phyloP scores from a whole-genome alignment of 208 protist genomes.

The Crithidia thermophila region DNA sequence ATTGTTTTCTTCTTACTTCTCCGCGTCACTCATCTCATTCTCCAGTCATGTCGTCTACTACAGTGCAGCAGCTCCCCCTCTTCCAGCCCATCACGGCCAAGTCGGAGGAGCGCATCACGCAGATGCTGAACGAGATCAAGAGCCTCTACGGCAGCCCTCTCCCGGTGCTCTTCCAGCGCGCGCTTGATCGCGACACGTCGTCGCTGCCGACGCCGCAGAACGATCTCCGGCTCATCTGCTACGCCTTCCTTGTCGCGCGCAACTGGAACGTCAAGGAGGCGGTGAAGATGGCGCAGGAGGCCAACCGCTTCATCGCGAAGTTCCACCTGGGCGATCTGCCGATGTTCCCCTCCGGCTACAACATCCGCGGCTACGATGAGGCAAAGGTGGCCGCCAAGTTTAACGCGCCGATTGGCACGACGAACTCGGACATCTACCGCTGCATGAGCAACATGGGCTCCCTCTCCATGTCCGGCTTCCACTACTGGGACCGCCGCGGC shows the following conservation, averaged over 20 bases:
- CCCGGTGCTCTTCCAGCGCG: constrained; percentile 17
- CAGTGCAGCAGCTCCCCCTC: constrained; percentile 23
- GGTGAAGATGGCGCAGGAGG: constrained; percentile 52
- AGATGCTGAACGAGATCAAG: constrained; percentile 37
- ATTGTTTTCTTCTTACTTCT: not conserved
- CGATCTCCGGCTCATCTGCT: constrained; percentile 45
- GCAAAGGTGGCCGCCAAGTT: constrained; percentile 20
- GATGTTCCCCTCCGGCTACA: constrained; percentile 49
- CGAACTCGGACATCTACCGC: constrained; percentile 32
- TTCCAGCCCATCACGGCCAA: constrained; percentile 48
- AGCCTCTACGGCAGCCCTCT: constrained; percentile 36
- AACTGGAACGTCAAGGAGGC: constrained; percentile 69
- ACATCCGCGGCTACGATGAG: constrained; percentile 63
- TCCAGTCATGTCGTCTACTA: not conserved
- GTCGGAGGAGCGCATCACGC: constrained; percentile 58
- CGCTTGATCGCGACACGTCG: constrained; percentile 17
- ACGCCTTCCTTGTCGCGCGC: constrained; percentile 56
- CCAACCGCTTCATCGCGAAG: constrained; percentile 35
- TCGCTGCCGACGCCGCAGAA: constrained; percentile 46
- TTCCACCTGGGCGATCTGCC: constrained; percentile 35
- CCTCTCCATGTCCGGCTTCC: constrained; percentile 38
- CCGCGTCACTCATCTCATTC: not conserved
- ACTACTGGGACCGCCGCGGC: constrained; percentile 62
- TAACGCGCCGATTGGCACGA: not conserved
- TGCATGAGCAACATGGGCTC: constrained; percentile 36